Evolutionary conservation across 1,139 yeast species (phyloP), one percentile per base, ranked within the genome.

Genomic region (Yamadazyma epiphylla): DNA sequence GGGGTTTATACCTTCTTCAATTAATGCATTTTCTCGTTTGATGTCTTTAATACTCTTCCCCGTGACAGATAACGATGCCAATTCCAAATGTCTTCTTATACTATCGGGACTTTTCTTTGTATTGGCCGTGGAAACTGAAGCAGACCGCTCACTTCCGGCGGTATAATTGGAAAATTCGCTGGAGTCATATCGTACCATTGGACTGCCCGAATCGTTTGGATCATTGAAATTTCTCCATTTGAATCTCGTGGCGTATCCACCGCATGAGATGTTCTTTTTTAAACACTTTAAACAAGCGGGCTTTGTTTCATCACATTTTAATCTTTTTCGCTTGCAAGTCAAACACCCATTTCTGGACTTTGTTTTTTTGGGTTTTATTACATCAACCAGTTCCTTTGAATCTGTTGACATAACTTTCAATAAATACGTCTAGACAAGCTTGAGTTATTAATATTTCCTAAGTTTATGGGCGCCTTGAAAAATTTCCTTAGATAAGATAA

Each of bases 191-290:
- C 20, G 20, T 7, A 10, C 7, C 20, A 17, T 17, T 17, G 20
- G 20, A n/a, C n/a, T n/a, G n/a, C n/a, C n/a, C 20, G 25, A 2
- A n/a, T 30, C 36, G 14, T 22, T 13, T 4, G 27, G 35, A 5
- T 52, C 59, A 23, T 60, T 55, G 36, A 77, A 78, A 6, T 74
- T 61, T 42, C 75, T 63, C 86, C 86, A 80, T 46, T 76, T 76
- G 58, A 75, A 79, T 30, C 68, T 69, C 17, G 75, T 74, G 4
- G 79, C 76, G 45, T 80, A 80, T 1, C 86, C 86, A 5, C 50
- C 52, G 42, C 73, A 67, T 7, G 38, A 43, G 12, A 53, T 46
- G 9, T 53, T 52, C 31, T 49, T 53, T 22, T 50, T 48, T 6
- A 38, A 25, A 43, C 76, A 70, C 28, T 61, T 51, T 11, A 53